Conservation (phyloP, 306 rosid genomes). For the Vicia faba region DNA sequence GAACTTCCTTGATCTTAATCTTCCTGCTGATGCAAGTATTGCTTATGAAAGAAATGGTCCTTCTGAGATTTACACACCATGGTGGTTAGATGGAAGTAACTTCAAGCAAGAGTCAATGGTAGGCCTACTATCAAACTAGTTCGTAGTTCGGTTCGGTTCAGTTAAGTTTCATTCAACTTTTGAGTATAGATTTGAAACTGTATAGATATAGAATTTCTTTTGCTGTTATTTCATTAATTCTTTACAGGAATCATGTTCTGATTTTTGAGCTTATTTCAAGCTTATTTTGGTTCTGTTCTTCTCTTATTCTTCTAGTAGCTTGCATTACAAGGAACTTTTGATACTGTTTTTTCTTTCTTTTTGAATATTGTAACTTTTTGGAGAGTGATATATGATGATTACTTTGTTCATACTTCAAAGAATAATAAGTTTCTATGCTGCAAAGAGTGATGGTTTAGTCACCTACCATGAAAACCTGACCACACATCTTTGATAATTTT, state of each 20-base stretch:
- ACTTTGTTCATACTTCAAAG: constrained; percentile 38
- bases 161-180: constrained; percentile 4
- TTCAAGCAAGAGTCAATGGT: constrained; percentile 50
- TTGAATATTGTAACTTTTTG: background rate
- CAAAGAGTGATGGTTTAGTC: constrained; percentile 72
- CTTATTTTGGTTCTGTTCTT: no score
- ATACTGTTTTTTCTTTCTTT: background rate
- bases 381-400: constrained; percentile 27
- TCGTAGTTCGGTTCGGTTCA: background rate
- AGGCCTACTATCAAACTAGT: constrained; percentile 46
- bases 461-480: constrained; percentile 68
- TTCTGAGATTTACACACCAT: constrained; percentile 45
- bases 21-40: constrained; percentile 66
- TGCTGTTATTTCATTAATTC: constrained; percentile 68
- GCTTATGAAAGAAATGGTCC: constrained; percentile 53
- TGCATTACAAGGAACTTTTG: constrained; percentile 30
- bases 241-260: constrained; percentile 47
- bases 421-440: constrained; percentile 39
- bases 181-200: constrained; percentile 48
- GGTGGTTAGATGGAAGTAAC: constrained; percentile 55
- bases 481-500: constrained; percentile 49
- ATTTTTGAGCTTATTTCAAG: constrained; percentile 39
- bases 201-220: constrained; percentile 43
- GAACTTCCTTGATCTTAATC: constrained; percentile 81
- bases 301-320: constrained; percentile 45